Conservation (phyloP, 2,329 filamentous ascomycete species). For the Pyrenochaeta sp. region DNA sequence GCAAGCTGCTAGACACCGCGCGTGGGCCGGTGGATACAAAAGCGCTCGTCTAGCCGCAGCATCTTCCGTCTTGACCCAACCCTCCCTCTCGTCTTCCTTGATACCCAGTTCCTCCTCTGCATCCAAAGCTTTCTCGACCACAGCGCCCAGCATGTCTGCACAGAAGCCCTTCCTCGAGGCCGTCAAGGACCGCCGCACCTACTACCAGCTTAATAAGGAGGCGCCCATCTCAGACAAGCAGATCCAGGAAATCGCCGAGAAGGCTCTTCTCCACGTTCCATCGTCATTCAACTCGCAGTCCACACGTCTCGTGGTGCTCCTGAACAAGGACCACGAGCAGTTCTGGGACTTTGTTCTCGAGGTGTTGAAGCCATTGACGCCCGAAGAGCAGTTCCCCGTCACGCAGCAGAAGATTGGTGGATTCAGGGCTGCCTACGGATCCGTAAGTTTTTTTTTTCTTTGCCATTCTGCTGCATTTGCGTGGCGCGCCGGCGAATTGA, state of each 20-base stretch:
- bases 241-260: slow-evolving; percentile 69
- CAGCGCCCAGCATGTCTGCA: slow-evolving; percentile 47
- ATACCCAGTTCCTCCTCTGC: background rate
- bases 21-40: slow-evolving; percentile 28
- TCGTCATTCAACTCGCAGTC: slow-evolving; percentile 90
- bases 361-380: slow-evolving; percentile 73
- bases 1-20: slow-evolving; percentile 35
- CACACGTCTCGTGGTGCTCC: slow-evolving; percentile 78
- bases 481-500: background rate
- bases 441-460: slow-evolving; percentile 61
- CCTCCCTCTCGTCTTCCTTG: slow-evolving; percentile 9
- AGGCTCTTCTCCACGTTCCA: slow-evolving; percentile 73
- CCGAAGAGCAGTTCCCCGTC: slow-evolving; percentile 67
- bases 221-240: slow-evolving; percentile 65
- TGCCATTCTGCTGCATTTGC: too few relatives aligned
- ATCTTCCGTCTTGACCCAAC: slow-evolving; percentile 7
- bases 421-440: slow-evolving; percentile 79
- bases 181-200: slow-evolving; percentile 72
- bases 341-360: slow-evolving; percentile 80
- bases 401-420: slow-evolving; percentile 61
- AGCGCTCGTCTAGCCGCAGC: slow-evolving; percentile 13
- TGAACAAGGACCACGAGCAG: slow-evolving; percentile 84
- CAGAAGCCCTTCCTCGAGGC: slow-evolving; percentile 66
- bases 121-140: slow-evolving; percentile 23
- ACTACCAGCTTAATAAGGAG: slow-evolving; percentile 73